Percentiles rank a stretch among this genome's conserved stretches.
Conservation (phyloP, 2,329 filamentous ascomycete species). For the Cladophialophora carrionii region DNA sequence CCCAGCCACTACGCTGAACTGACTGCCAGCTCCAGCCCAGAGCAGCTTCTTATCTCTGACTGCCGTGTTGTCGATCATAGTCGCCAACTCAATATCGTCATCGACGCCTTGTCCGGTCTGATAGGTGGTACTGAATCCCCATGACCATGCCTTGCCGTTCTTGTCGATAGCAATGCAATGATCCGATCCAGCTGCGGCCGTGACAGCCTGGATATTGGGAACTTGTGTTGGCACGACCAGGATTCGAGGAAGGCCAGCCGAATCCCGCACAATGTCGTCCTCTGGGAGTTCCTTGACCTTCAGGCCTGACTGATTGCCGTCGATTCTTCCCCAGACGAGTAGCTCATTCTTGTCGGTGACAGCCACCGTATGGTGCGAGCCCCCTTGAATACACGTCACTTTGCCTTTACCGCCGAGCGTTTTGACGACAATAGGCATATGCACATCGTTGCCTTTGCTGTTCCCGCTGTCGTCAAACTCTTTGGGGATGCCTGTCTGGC, state of each 20-base stretch:
- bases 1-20: constrained; percentile 60
- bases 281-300: constrained; percentile 60
- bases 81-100: constrained; percentile 79
- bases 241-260: constrained; percentile 69
- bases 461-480: constrained; percentile 59
- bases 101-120: constrained; percentile 76
- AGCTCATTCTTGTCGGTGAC: constrained; percentile 58
- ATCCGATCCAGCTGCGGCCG: constrained; percentile 68
- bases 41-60: constrained; percentile 73
- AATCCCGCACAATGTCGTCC: constrained; percentile 63
- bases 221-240: constrained; percentile 67
- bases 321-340: constrained; percentile 64
- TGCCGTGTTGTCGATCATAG: constrained; percentile 81
- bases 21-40: constrained; percentile 83
- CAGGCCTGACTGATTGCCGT: constrained; percentile 64
- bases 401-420: constrained; percentile 61
- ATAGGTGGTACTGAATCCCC: constrained; percentile 80
- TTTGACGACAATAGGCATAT: constrained; percentile 70
- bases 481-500: constrained; percentile 68
- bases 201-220: constrained; percentile 61
- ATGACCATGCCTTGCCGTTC: constrained; percentile 72
- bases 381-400: constrained; percentile 71
- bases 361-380: constrained; percentile 73
- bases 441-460: constrained; percentile 70
- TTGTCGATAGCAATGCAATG: constrained; percentile 72